Evolutionary conservation across 345 rosid species (phyloP), one percentile per base, ranked within the genome.

Genomic region (Eucalyptus polyanthemos): DNA sequence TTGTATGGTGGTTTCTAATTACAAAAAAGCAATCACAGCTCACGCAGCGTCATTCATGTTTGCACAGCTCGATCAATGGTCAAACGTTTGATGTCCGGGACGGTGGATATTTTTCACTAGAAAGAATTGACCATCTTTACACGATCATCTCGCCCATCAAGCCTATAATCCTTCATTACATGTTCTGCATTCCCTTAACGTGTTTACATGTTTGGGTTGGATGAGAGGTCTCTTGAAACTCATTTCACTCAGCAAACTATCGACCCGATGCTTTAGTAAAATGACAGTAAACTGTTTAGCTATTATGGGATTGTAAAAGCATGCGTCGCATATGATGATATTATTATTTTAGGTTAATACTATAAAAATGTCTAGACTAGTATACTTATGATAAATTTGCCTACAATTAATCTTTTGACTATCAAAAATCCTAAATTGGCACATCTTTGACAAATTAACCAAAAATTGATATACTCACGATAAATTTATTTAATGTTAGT

Each of bases 391-490:
- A 53, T 0, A 19, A 53, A 53, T 53, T 53, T 53, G 1, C 2
- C 2, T 1, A 53, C 0, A 53, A 53, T 1, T 53, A 53, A 19
- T 19, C 4, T 53, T 53, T 53, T 53, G 1, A 53, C 1, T 0
- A 19, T 19, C 2, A 19, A 7, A 53, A 53, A 53, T 2, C 9
- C 0, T 0, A 53, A 53, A 53, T 19, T 53, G 4, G 10, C 58
- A 53, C 5, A 53, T 53, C 10, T 53, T 53, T 19, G 58, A 53
- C 2, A 53, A 53, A 53, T 53, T 17, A 4, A 53, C 10, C 24
- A 0, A 53, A 53, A 53, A 53, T 0, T 2, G 4, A 53, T 53
- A 19, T 1, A 53, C 2, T 53, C 2, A 19, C 0, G 0, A 53
- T 0, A 53, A 53, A 19, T 53, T 53, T 53, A 53, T 53, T 53